phyloP scores from a whole-genome alignment of 306 rosid species.

The Carpinus fangiana region DNA sequence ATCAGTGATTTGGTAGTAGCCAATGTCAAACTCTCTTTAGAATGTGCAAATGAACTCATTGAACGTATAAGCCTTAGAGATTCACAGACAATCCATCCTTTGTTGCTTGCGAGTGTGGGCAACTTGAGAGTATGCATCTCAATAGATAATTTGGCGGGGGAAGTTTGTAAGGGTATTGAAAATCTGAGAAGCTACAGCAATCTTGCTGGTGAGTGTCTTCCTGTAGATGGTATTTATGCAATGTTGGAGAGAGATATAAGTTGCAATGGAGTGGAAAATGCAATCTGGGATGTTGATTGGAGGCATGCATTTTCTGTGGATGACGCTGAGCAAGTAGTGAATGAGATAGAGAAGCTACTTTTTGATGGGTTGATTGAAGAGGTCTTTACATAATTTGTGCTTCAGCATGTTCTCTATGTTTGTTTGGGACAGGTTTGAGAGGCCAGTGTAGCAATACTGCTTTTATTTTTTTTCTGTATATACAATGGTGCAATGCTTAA shows the following conservation, averaged over 20 bases:
- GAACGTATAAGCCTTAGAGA: constrained; percentile 46
- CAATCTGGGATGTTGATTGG: constrained; percentile 85
- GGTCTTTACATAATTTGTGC: constrained; percentile 52
- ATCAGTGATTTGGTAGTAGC: constrained; percentile 18
- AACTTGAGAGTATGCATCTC: constrained; percentile 42
- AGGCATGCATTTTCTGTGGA: constrained; percentile 57
- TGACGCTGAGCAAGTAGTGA: constrained; percentile 71
- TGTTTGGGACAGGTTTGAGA: constrained; percentile 21
- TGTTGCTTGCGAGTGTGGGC: constrained; percentile 36
- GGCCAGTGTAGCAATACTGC: constrained; percentile 16
- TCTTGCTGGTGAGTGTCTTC: constrained; percentile 29
- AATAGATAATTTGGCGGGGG: constrained; percentile 56
- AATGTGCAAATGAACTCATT: constrained; percentile 70
- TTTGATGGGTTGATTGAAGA: constrained; percentile 71
- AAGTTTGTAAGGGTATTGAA: constrained; percentile 50
- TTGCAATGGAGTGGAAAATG: constrained; percentile 57
- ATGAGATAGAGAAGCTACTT: constrained; percentile 57
- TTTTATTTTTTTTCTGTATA: neutral
- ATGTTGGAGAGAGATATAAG: constrained; percentile 68
- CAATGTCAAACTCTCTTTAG: constrained; percentile 43
- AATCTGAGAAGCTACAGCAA: constrained; percentile 45
- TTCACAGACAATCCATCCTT: constrained; percentile 43
- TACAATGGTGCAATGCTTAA: constrained; percentile 6
- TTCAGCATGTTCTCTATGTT: constrained; percentile 14
- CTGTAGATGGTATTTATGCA: constrained; percentile 47